Evolutionary conservation across 441 rosid species (phyloP).

Genomic region (Syzygium syzygioides): DNA sequence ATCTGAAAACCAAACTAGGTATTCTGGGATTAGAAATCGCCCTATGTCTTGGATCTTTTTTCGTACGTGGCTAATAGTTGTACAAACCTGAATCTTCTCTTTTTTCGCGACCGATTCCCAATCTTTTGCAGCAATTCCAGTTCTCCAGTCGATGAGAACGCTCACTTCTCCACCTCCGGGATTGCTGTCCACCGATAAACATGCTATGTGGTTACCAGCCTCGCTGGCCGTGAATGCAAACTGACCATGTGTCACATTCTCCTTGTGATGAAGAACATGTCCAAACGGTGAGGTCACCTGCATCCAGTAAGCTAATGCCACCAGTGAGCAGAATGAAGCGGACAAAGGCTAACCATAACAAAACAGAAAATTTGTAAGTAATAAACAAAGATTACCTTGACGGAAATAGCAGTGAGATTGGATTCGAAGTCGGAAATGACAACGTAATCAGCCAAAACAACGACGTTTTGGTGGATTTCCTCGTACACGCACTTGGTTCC

Average conservation of each 20-base stretch:
- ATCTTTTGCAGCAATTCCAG: constrained; percentile 86
- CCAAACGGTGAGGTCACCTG: constrained; percentile 92
- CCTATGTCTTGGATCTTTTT: neutral
- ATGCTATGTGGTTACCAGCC: constrained; percentile 73
- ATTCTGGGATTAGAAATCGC: neutral
- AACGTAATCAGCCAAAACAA: constrained; percentile 45
- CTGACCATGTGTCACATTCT: constrained; percentile 70
- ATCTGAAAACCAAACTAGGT: neutral
- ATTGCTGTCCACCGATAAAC: constrained; percentile 48
- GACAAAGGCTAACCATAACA: neutral
- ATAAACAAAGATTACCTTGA: constrained; percentile 39
- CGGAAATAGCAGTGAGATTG: constrained; percentile 12
- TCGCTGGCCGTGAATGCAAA: constrained; percentile 87
- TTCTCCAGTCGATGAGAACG: constrained; percentile 86
- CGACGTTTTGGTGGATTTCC: constrained; percentile 27
- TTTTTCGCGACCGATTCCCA: constrained; percentile 95
- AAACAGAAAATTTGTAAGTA: neutral
- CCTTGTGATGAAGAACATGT: constrained; percentile 53
- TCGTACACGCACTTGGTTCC: constrained; percentile 92
- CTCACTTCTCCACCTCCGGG: constrained; percentile 41
- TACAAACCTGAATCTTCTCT: constrained; percentile 77
- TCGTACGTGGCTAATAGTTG: neutral
- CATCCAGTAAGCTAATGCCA: neutral
- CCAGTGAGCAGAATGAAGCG: neutral
- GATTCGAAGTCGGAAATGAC: constrained; percentile 39